A percentile compares a stretch with the other conserved stretches of the same genome.
phyloP scores from a whole-genome alignment of 208 protist genomes.

The Crithidia expoeki region DNA sequence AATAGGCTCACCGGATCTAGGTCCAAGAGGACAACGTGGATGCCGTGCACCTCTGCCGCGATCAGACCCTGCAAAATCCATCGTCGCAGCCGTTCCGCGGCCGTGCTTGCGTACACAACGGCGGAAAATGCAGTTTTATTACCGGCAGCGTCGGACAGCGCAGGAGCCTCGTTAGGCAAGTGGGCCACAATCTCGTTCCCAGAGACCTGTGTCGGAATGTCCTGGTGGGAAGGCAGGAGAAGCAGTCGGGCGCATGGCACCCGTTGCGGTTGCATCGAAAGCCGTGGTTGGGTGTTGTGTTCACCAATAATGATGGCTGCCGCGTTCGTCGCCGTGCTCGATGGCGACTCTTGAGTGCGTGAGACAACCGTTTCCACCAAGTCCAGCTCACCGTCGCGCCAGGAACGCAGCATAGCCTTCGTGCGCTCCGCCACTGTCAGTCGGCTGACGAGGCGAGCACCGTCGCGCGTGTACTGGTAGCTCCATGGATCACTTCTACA shows the following conservation, averaged over 20 bases:
- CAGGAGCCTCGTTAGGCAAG: conserved; percentile 6
- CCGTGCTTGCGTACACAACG: conserved; percentile 70
- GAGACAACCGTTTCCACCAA: conserved; percentile 21
- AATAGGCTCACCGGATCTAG: conserved; percentile 73
- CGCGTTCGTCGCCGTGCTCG: background rate
- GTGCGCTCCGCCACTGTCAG: conserved; percentile 58
- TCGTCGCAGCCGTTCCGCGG: conserved; percentile 75
- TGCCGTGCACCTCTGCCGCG: conserved; percentile 64
- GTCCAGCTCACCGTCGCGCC: conserved; percentile 71
- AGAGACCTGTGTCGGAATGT: conserved; percentile 36
- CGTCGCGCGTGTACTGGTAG: conserved; percentile 48
- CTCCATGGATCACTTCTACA: conserved; percentile 21
- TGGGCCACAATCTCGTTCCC: conserved; percentile 29
- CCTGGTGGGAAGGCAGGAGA: conserved; percentile 50
- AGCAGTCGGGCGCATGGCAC: conserved; percentile 70
- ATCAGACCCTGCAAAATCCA: conserved; percentile 84
- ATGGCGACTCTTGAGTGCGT: background rate
- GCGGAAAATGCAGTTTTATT: background rate
- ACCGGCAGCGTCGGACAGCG: background rate
- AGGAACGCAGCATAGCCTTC: conserved; percentile 48
- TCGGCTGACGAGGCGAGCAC: conserved; percentile 50
- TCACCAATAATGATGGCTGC: background rate
- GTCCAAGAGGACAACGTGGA: conserved; percentile 75
- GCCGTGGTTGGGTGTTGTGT: conserved; percentile 42
- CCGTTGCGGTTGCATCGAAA: conserved; percentile 9